Evolutionary conservation across 2,329 filamentous ascomycete genomes (phyloP).

Genomic region (Aspergillus vadensis): DNA sequence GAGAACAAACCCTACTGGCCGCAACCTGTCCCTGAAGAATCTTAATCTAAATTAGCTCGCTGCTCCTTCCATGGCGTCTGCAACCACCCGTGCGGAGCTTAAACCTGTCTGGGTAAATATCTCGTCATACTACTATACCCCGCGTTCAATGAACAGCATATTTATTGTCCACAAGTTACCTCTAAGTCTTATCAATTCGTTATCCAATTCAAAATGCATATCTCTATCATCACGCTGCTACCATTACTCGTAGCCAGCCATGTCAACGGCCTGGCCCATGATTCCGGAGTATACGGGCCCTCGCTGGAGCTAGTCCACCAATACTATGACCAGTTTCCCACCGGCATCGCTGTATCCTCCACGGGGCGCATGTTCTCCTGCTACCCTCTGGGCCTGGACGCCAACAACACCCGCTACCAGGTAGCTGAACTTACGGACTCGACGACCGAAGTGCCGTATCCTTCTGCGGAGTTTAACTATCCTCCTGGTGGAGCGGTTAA

Average conservation of each 20-base stretch:
- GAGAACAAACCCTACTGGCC: no score
- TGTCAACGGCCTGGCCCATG: background rate
- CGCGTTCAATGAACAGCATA: background rate
- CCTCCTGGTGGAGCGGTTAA: background rate
- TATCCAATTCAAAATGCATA: background rate
- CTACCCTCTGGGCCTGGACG: background rate
- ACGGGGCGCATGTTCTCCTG: background rate
- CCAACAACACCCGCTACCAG: background rate
- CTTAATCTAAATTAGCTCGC: background rate
- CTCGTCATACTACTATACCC: background rate
- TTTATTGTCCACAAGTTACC: background rate
- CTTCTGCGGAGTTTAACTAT: background rate
- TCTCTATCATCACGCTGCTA: background rate
- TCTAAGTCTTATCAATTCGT: background rate
- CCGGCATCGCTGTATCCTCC: background rate
- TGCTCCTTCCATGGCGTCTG: background rate
- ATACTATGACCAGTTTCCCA: background rate
- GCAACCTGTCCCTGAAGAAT: background rate
- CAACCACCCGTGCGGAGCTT: slow-evolving; percentile 2
- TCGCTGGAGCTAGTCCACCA: background rate
- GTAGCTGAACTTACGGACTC: background rate
- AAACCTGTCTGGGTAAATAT: background rate
- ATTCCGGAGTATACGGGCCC: background rate
- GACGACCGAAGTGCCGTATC: background rate
- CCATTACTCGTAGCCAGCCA: background rate